These are phyloP conservation scores for Hypoxylon lienhwacheense DNA, from an alignment of 495 filamentous ascomycete genomes.

Conservation along the genomic window DNA sequence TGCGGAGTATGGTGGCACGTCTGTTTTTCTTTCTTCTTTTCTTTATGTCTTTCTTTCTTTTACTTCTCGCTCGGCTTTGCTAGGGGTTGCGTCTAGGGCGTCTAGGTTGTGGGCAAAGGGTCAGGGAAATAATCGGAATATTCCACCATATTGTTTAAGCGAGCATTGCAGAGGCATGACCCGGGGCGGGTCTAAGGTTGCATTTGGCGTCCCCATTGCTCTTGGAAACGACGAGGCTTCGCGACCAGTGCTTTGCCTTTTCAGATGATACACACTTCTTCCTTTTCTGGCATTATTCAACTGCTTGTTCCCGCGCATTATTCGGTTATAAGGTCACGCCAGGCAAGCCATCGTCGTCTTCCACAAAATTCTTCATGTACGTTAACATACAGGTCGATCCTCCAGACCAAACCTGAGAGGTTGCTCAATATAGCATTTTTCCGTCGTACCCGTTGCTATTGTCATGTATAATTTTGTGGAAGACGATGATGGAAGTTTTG, in stretches of 20 bases:
- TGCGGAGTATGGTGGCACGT: constrained; percentile 21
- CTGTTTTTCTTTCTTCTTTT: constrained; percentile 21
- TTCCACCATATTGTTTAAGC: constrained; percentile 41
- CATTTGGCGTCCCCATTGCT: constrained; percentile 43
- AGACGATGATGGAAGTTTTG: constrained; percentile 57
- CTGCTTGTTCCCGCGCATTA: constrained; percentile 38
- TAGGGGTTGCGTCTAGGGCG: constrained; percentile 43
- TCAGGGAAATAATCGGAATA: constrained; percentile 42
- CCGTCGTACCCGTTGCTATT: constrained; percentile 45
- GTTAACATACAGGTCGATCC: constrained; percentile 64
- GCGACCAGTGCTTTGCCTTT: constrained; percentile 39
- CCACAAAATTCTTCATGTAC: constrained; percentile 72
- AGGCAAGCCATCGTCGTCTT: constrained; percentile 69
- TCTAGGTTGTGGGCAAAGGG: constrained; percentile 39
- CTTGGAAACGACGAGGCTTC: constrained; percentile 48
- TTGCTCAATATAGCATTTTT: constrained; percentile 58
- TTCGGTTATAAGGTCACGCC: constrained; percentile 51
- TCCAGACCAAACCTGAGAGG: constrained; percentile 45
- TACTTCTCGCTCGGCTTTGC: constrained; percentile 19
- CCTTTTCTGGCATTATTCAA: constrained; percentile 37
- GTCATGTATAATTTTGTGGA: constrained; percentile 46
- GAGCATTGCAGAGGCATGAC: constrained; percentile 45
- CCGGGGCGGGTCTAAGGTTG: constrained; percentile 44
- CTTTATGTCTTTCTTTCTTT: constrained; percentile 1
- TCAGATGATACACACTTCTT: constrained; percentile 42